Evolutionary conservation across 2,329 filamentous ascomycete species (phyloP).

Genomic region (Emmonsiellopsis sp.): DNA sequence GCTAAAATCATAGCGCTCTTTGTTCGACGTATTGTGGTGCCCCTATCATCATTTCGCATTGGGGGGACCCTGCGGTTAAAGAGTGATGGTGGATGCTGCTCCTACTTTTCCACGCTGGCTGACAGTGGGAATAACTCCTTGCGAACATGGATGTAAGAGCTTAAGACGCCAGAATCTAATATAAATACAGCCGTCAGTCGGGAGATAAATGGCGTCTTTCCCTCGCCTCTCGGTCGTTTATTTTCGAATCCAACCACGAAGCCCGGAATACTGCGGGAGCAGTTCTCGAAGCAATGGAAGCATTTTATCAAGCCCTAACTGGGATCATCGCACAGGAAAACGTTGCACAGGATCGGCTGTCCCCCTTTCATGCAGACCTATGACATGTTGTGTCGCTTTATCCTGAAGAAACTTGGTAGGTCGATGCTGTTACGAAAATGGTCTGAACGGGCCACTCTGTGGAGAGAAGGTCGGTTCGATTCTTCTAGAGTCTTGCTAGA

Average conservation of each 20-base stretch:
- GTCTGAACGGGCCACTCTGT: neutral
- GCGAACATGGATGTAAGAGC: neutral
- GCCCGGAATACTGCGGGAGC: no score
- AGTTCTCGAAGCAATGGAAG: neutral
- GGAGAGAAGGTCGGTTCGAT: neutral
- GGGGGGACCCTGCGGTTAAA: neutral
- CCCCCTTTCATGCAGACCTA: neutral
- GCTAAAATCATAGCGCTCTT: neutral
- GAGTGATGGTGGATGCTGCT: neutral
- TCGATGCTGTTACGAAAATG: neutral
- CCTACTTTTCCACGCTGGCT: no score
- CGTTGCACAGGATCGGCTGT: neutral
- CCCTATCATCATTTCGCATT: neutral
- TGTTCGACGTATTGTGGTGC: neutral
- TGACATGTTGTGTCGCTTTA: neutral
- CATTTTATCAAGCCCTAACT: neutral
- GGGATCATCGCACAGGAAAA: neutral
- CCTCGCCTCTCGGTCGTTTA: neutral
- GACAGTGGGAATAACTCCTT: neutral
- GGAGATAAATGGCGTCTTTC: no score
- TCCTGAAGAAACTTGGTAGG: neutral
- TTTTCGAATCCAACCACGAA: neutral
- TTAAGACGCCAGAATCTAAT: neutral
- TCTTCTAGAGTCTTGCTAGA: conserved; percentile 1
- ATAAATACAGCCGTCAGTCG: neutral